Evolutionary conservation across 345 rosid species (phyloP).

Genomic region (Boechera stricta): DNA sequence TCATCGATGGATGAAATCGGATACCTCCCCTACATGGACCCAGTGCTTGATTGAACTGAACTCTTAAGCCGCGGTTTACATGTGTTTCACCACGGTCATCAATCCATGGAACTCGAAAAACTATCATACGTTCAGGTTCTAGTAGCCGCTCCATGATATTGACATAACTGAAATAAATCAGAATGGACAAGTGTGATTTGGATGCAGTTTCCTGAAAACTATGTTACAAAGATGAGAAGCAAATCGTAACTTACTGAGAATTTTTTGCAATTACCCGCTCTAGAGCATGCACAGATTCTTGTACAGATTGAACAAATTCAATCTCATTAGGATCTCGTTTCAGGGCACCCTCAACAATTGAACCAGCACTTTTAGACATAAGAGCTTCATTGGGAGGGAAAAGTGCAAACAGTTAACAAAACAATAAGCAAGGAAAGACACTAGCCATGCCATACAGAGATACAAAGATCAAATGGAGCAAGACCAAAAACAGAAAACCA

Average conservation of each 20-base stretch:
- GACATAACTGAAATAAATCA: constrained; percentile 72
- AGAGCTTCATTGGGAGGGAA: constrained; percentile 70
- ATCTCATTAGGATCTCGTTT: constrained; percentile 96
- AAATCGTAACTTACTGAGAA: constrained; percentile 76
- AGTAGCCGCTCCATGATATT: constrained; percentile 92
- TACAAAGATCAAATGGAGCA: not conserved
- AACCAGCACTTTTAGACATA: constrained; percentile 99
- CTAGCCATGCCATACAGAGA: constrained; percentile 19
- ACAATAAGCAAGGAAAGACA: constrained; percentile 27
- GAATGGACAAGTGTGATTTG: constrained; percentile 34
- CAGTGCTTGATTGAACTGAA: constrained; percentile 91
- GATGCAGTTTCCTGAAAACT: constrained; percentile 19
- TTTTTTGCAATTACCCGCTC: constrained; percentile 98
- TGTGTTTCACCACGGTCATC: constrained; percentile 99
- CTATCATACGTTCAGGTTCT: constrained; percentile 93
- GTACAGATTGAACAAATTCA: constrained; percentile 92
- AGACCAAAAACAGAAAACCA: constrained; percentile 11
- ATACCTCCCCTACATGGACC: constrained; percentile 99
- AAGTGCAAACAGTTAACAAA: constrained; percentile 37
- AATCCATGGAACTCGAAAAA: constrained; percentile 96
- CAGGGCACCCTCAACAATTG: constrained; percentile 85
- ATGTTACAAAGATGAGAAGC: constrained; percentile 40
- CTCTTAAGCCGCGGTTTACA: constrained; percentile 94
- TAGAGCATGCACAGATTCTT: constrained; percentile 95
- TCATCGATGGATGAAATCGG: constrained; percentile 92